Conservation (phyloP, 495 filamentous ascomycete genomes). For the Penicillium daleae region DNA sequence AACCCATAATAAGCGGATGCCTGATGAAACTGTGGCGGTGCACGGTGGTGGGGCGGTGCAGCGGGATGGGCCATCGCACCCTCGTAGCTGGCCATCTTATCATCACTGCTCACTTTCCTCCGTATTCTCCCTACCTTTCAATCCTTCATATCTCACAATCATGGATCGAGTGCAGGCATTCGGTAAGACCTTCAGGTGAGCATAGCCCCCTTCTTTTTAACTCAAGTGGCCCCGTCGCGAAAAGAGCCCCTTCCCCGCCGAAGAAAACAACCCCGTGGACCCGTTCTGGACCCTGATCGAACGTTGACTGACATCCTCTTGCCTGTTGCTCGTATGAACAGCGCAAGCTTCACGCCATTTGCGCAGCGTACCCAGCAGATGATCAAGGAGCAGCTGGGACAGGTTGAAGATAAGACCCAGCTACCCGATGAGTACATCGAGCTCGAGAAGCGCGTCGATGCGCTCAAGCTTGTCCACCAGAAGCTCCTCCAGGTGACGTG, state of each 20-base stretch:
- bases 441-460: conserved; percentile 98
- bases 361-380: conserved; percentile 93
- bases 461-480: conserved; percentile 93
- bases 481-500: conserved; percentile 97
- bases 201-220: conserved; percentile 14
- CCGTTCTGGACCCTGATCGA: conserved; percentile 16
- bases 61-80: conserved; percentile 21
- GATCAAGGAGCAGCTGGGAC: conserved; percentile 94
- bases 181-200: conserved; percentile 75
- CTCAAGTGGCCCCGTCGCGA: conserved; percentile 9
- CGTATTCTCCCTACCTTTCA: conserved; percentile 4
- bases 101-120: conserved; percentile 5
- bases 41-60: conserved; percentile 33
- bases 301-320: conserved; percentile 35
- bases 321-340: conserved; percentile 34
- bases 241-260: background rate
- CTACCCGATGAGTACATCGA: conserved; percentile 97
- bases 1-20: conserved; percentile 2
- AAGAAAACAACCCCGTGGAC: conserved; percentile 3
- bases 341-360: conserved; percentile 81
- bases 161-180: conserved; percentile 76
- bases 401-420: conserved; percentile 96
- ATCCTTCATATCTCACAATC: conserved; percentile 21
- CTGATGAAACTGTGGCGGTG: conserved; percentile 36
- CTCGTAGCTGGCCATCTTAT: conserved; percentile 22